phyloP scores from a whole-genome alignment of 2,329 filamentous ascomycete species.

The Pyricularia sp. region DNA sequence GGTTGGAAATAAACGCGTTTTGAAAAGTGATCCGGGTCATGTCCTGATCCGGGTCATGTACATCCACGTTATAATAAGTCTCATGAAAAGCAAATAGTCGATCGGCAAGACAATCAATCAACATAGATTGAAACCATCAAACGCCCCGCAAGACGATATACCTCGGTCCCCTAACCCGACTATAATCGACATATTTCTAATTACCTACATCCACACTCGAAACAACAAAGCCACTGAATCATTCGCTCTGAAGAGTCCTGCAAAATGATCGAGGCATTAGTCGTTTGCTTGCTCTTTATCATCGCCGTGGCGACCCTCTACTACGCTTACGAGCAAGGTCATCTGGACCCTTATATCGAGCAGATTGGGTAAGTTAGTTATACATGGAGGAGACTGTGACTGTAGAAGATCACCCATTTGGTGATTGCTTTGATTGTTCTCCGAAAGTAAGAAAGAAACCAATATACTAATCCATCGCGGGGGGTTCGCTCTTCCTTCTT shows the following conservation, averaged over 20 bases:
- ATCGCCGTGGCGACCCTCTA: conserved; percentile 17
- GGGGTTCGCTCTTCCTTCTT: background rate
- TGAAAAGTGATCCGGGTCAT: no score
- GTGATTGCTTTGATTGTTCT: background rate
- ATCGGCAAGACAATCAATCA: background rate
- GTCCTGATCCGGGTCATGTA: no score
- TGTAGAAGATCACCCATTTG: background rate
- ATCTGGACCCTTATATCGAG: conserved; percentile 24
- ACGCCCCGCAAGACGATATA: background rate
- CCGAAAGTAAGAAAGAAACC: background rate
- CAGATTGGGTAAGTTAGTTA: conserved; percentile 16
- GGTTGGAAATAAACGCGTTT: no score
- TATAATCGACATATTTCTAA: background rate
- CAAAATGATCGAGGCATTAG: conserved; percentile 5
- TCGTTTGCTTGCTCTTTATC: conserved; percentile 15
- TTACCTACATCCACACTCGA: background rate
- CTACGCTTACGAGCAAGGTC: conserved; percentile 23
- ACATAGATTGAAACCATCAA: background rate
- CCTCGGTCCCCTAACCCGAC: background rate
- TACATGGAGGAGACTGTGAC: background rate
- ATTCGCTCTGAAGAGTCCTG: background rate
- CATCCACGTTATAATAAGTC: no score
- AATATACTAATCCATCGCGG: background rate
- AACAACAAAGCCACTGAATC: background rate
- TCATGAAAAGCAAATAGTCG: background rate